Base-by-base conservation (phyloP, 129 eudicot species). In the Solidago caesia region DNA sequence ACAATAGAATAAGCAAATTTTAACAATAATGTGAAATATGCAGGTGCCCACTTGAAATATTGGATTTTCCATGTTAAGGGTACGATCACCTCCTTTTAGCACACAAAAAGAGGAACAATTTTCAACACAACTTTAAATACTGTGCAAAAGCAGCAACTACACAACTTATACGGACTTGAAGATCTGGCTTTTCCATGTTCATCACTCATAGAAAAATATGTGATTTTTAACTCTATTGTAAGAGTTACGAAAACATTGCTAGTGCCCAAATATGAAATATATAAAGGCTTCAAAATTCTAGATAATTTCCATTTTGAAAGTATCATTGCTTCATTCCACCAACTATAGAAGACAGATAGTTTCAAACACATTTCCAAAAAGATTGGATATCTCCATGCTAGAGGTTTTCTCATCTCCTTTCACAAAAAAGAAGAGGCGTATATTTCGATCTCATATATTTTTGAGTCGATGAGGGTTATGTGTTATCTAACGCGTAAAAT, bases 101-200 rank as follows among this genome's bases (percentile, higher is more conserved):
- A 33, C 2, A 33, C 39, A 33, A 33, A 33, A 33, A 33, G 39
- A 33, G 3, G 39, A 0, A 0, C 39, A 15, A 16, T 5, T 33
- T 79, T 57, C 51, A 85, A 15, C 29, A 47, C 16, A 57, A 26
- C 25, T 49, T 61, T 13, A 16, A 41, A 67, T 25, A 11, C 12
- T 79, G 57, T 12, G 44, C 56, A 13, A 48, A 57, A 67, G 21
- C 21, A 39, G 55, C 67, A 57, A 44, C 58, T 76, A 71, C 25
- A 27, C 27, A 26, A 2, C 51, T 42, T 4, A 8, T 62, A 59
- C 1, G 68, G 62, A 49, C 39, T 39, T 39, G 15, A 46, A 45
- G 42, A 74, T 47, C 45, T 4, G 61, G 14, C 8, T 26, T 25
- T 74, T n/a, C 77, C 60, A 62, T 61, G 70, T 74, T 47, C 46